A percentile compares a stretch with the other conserved stretches of the same genome.
phyloP scores from a whole-genome alignment of 495 filamentous ascomycete species.

The Immersiella caudata region DNA sequence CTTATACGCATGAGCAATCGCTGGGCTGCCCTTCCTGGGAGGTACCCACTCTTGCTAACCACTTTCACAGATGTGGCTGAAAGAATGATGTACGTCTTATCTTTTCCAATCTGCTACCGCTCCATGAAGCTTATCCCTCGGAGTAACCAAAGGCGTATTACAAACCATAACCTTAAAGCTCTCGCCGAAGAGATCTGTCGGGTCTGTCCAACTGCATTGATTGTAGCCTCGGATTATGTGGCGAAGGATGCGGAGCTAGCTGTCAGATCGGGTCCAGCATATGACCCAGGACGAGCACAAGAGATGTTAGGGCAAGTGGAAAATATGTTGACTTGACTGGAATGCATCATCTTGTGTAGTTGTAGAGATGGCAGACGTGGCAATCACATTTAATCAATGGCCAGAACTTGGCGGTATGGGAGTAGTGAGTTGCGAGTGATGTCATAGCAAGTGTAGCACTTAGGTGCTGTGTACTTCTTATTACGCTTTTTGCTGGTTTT shows the following conservation, averaged over 20 bases:
- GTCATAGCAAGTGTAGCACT: slow-evolving; percentile 11
- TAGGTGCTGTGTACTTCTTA: slow-evolving; percentile 12
- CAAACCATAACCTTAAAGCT: slow-evolving; percentile 17
- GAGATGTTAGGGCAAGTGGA: slow-evolving; percentile 23
- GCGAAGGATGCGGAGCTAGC: slow-evolving; percentile 21
- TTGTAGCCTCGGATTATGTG: slow-evolving; percentile 22
- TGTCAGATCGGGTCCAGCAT: slow-evolving; percentile 23
- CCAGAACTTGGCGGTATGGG: slow-evolving; percentile 14
- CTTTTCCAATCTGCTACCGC: background rate
- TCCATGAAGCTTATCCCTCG: slow-evolving; percentile 8
- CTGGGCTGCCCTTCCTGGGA: too few species aligned
- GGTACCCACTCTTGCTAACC: too few species aligned
- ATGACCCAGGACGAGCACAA: slow-evolving; percentile 22
- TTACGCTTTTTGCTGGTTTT: slow-evolving; percentile 8
- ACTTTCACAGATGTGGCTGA: slow-evolving; percentile 11
- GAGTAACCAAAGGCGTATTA: slow-evolving; percentile 13
- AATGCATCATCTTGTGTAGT: slow-evolving; percentile 12
- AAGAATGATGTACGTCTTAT: slow-evolving; percentile 19
- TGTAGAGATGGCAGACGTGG: slow-evolving; percentile 21
- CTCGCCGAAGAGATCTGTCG: slow-evolving; percentile 5
- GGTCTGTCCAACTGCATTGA: slow-evolving; percentile 16
- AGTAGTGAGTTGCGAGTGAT: slow-evolving; percentile 14
- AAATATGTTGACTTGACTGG: slow-evolving; percentile 23
- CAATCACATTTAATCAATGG: too few species aligned
- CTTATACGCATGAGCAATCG: too few species aligned